Percentiles rank a stretch among this genome's conserved stretches.
Conservation (phyloP, 1,284 basidiomycete genomes). For the Fomitiporia mediterranea region DNA sequence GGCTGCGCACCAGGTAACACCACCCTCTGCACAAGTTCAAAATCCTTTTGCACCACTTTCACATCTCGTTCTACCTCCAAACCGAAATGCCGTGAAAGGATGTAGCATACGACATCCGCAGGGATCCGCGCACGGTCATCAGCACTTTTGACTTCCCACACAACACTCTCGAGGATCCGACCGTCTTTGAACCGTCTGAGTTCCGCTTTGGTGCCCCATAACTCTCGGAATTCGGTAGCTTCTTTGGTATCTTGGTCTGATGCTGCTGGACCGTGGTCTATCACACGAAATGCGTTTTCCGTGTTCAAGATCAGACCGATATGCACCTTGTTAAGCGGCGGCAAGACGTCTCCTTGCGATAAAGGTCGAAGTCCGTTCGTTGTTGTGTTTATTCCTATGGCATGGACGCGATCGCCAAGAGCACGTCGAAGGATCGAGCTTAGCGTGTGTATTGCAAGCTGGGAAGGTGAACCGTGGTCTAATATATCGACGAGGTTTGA, state of each 20-base stretch:
- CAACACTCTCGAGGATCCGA: constrained; percentile 87
- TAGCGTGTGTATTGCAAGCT: constrained; percentile 53
- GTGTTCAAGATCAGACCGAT: constrained; percentile 76
- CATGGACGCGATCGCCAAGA: constrained; percentile 64
- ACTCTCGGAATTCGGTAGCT: constrained; percentile 65
- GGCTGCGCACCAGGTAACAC: constrained; percentile 35
- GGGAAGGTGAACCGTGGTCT: constrained; percentile 58
- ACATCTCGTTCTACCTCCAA: constrained; percentile 47
- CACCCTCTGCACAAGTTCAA: constrained; percentile 52
- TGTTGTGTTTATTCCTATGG: constrained; percentile 53
- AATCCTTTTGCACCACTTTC: constrained; percentile 54
- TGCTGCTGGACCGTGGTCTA: constrained; percentile 84
- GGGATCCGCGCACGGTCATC: constrained; percentile 84
- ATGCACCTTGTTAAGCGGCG: constrained; percentile 43
- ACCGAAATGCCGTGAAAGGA: constrained; percentile 74
- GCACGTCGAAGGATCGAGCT: constrained; percentile 56
- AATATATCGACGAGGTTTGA: constrained; percentile 42
- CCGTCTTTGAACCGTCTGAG: constrained; percentile 97
- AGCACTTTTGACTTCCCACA: constrained; percentile 77
- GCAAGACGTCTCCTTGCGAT: constrained; percentile 42
- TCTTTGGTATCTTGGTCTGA: constrained; percentile 52
- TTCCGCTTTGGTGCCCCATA: constrained; percentile 94
- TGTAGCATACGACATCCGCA: constrained; percentile 65
- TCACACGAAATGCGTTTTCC: constrained; percentile 70
- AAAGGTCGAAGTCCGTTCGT: constrained; percentile 42